A percentile compares a stretch with the other conserved stretches of the same genome.
Conservation (phyloP, 352 stramenopile genomes). For the Globisporangium abappressorium region DNA sequence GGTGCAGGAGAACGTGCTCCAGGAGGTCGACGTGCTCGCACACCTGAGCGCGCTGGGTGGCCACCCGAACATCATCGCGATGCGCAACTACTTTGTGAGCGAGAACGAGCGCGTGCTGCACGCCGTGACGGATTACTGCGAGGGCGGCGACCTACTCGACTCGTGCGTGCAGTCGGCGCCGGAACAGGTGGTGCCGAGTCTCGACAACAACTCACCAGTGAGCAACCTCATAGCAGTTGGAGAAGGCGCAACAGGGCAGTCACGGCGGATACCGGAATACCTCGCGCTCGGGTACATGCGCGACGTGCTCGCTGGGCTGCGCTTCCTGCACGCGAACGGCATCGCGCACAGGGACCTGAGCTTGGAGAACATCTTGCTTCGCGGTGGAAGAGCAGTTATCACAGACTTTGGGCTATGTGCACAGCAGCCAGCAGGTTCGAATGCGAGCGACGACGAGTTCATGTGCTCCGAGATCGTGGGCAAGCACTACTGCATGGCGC, state of each 20-base stretch:
- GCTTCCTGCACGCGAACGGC: slow-evolving; percentile 62
- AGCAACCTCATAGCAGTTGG: slow-evolving; percentile 6
- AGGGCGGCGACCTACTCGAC: slow-evolving; percentile 67
- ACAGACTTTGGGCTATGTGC: slow-evolving; percentile 70
- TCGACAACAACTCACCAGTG: slow-evolving; percentile 4
- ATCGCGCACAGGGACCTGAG: slow-evolving; percentile 94
- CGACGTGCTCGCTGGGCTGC: slow-evolving; percentile 64
- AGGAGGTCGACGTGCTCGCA: slow-evolving; percentile 65
- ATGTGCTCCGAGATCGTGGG: slow-evolving; percentile 66
- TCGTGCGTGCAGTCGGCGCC: slow-evolving; percentile 28
- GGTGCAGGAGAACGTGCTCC: slow-evolving; percentile 68
- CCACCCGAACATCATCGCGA: slow-evolving; percentile 68
- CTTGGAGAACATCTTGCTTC: slow-evolving; percentile 96
- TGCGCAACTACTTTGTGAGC: slow-evolving; percentile 67
- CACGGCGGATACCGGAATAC: slow-evolving; percentile 33
- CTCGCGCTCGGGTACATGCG: slow-evolving; percentile 53
- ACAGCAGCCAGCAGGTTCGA: slow-evolving; percentile 31
- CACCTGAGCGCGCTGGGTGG: slow-evolving; percentile 50
- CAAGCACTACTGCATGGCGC: slow-evolving; percentile 98
- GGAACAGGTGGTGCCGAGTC: not conserved
- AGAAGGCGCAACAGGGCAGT: not conserved
- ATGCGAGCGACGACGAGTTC: slow-evolving; percentile 36
- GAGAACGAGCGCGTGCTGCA: slow-evolving; percentile 44
- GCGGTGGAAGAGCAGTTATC: slow-evolving; percentile 51
- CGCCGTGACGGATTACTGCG: slow-evolving; percentile 76